Base-by-base conservation (phyloP, 1,284 basidiomycete genomes). In the Sanghuangporus sanghuang region DNA sequence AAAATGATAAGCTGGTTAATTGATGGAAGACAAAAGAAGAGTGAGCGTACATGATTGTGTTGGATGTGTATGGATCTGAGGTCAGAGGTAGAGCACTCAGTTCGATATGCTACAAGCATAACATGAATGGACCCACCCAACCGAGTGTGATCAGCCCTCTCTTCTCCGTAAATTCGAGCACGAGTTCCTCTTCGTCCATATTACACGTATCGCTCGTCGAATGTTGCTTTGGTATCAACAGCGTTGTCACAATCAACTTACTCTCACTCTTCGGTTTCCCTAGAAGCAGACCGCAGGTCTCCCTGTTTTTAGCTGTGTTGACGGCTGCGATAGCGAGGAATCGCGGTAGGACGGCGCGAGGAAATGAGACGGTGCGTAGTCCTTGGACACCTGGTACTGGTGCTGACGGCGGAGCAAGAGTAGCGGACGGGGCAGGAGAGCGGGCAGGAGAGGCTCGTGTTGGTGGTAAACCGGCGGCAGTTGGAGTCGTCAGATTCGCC, bases 31-130 rank as follows among this genome's bases (percentile, higher is more conserved):
- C 44, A 4, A 7, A n/a, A 12, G 2, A n/a, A n/a, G 44, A 18
- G 1, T 1, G 44, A n/a, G 79, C 84, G 64, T 68, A 87, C 93
- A 95, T 61, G 87, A 89, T 69, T 95, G 93, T 14, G 92, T 90
- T 1, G 94, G 94, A 73, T 96, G 93, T 0, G 93, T 96, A 75
- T 96, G 93, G 67, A 95, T 95, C 92, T 94, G 23, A 16, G 16
- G 6, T 39, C 12, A 58, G 14, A 46, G 7, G 70, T 56, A 53
- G 35, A 36, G 27, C 39, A 57, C 48, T 18, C 18, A 61, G 40
- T 1, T 54, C 16, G n/a, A 8, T 66, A 57, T 57, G 63, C 49
- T 40, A 48, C 63, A 36, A 50, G 64, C 46, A 32, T 16, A 21
- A 4, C 39, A 63, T 18, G 21, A 39, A 53, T 61, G 46, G 3